Percentiles rank a stretch among this genome's conserved stretches.
These are phyloP conservation scores for Elongisporangium prolatum DNA, from an alignment of 352 stramenopile genomes.

Conservation along the genomic window DNA sequence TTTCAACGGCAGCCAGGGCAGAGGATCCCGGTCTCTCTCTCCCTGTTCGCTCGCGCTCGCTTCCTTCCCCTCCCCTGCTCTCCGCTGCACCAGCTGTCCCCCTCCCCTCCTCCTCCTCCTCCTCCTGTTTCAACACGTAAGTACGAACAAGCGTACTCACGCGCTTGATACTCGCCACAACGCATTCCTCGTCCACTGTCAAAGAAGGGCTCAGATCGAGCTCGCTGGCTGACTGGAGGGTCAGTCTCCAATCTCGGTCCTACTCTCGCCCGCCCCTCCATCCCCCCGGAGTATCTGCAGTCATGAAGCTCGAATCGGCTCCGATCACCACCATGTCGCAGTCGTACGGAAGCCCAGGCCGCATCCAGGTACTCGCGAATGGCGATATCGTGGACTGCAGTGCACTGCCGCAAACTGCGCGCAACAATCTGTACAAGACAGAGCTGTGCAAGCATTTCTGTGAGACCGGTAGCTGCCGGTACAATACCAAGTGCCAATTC, in stretches of 20 bases:
- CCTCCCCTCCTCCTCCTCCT: background rate
- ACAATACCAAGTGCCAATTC: slow-evolving; percentile 89
- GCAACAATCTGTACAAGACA: slow-evolving; percentile 91
- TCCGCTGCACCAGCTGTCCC: background rate
- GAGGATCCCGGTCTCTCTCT: background rate
- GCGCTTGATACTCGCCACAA: background rate
- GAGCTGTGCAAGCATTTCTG: slow-evolving; percentile 89
- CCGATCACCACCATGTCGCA: slow-evolving; percentile 16
- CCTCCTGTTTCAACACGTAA: background rate
- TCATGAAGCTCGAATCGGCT: slow-evolving; percentile 2
- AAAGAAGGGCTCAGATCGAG: background rate
- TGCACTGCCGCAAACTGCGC: slow-evolving; percentile 63
- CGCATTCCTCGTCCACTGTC: background rate
- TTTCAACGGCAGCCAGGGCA: background rate
- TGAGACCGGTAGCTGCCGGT: slow-evolving; percentile 83
- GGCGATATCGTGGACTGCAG: slow-evolving; percentile 84
- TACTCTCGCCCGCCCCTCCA: background rate
- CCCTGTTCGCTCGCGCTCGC: background rate
- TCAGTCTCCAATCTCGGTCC: background rate
- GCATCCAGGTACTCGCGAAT: slow-evolving; percentile 81
- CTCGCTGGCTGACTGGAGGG: slow-evolving; percentile 1
- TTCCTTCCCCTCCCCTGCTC: background rate
- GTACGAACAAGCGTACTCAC: background rate
- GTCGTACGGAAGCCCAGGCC: slow-evolving; percentile 40
- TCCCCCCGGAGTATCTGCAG: background rate